Evolutionary conservation across 495 filamentous ascomycete genomes (phyloP).

Genomic region (Lasiosphaeria miniovina): DNA sequence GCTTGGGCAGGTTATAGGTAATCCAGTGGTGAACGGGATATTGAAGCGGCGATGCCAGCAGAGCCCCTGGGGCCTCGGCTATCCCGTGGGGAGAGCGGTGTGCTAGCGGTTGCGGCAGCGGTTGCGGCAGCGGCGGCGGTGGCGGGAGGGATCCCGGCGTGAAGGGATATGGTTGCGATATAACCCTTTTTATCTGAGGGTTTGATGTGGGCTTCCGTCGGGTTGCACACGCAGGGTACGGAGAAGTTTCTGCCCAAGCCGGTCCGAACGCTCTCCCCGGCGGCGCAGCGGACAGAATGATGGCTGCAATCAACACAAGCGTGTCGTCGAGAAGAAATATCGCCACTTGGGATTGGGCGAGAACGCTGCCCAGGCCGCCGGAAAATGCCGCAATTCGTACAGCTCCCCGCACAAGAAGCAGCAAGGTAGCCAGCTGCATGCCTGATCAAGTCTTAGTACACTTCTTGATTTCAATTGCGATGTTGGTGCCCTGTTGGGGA

Average conservation of each 20-base stretch:
- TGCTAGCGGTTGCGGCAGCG: not conserved
- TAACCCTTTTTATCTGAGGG: constrained; percentile 4
- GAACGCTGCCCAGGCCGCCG: constrained; percentile 21
- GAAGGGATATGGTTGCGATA: constrained; percentile 15
- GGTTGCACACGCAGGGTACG: not conserved
- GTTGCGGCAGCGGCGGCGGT: not conserved
- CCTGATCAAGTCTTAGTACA: constrained; percentile 17
- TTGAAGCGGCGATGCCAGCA: constrained; percentile 17
- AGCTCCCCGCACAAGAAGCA: constrained; percentile 35
- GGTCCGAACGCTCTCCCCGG: constrained; percentile 27
- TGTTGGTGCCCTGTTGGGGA: not conserved
- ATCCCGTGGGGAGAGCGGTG: too few species aligned
- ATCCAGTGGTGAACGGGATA: constrained; percentile 18
- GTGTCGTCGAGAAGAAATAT: constrained; percentile 39
- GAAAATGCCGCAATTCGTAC: constrained; percentile 35
- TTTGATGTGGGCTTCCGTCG: not conserved
- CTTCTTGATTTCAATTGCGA: not conserved
- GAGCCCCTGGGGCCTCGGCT: not conserved
- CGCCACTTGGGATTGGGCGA: constrained; percentile 28
- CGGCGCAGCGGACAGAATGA: constrained; percentile 26
- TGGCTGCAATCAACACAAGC: constrained; percentile 31
- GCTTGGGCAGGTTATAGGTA: constrained; percentile 11
- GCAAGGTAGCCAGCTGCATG: constrained; percentile 26
- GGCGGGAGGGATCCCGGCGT: not conserved
- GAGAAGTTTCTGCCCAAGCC: constrained; percentile 33